Conservation (phyloP, 225 moss, liverwort and hornwort species). For the Physcomitrium patens region DNA sequence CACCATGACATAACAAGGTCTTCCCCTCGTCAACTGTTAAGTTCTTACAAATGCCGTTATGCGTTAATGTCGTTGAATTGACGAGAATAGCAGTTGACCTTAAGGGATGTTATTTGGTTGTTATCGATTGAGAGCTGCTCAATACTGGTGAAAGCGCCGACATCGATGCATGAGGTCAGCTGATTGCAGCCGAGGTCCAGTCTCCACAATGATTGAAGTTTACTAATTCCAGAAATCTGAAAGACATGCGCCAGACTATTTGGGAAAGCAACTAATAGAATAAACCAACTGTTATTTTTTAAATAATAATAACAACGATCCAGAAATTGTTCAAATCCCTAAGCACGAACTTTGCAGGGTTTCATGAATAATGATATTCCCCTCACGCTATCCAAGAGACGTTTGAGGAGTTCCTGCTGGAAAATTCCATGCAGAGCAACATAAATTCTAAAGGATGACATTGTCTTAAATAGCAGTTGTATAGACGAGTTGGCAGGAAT, state of each 20-base stretch:
- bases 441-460: neutral
- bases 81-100: conserved; percentile 44
- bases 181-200: conserved; percentile 87
- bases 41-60: neutral
- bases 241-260: conserved; percentile 22
- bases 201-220: conserved; percentile 75
- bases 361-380: no score
- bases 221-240: conserved; percentile 69
- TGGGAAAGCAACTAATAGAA: conserved; percentile 12
- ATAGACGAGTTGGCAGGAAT: neutral
- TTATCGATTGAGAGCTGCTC: conserved; percentile 91
- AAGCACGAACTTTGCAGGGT: neutral
- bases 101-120: conserved; percentile 75
- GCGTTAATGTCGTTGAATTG: neutral
- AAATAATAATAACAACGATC: neutral
- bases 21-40: neutral
- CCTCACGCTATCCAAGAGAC: no score
- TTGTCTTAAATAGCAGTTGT: conserved; percentile 4
- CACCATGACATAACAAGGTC: neutral
- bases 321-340: neutral
- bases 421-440: neutral
- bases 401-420: no score
- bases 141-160: conserved; percentile 68
- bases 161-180: conserved; percentile 61
- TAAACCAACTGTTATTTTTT: neutral